phyloP scores from a whole-genome alignment of 2,329 filamentous ascomycete genomes.

The Elsinoe batatas region DNA sequence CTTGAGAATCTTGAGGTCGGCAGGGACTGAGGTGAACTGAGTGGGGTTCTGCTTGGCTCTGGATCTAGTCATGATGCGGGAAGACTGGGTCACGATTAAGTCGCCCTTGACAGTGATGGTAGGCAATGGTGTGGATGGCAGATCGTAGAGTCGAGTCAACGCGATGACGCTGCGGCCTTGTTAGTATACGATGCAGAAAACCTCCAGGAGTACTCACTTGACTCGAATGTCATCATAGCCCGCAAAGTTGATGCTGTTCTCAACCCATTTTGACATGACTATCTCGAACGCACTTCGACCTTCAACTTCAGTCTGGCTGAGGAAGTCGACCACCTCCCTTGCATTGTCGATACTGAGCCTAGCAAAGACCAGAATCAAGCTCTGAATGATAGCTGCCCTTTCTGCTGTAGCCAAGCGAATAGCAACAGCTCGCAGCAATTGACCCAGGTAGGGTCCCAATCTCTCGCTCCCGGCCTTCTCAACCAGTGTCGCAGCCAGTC shows the following conservation, averaged over 20 bases:
- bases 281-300: slow-evolving; percentile 76
- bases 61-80: slow-evolving; percentile 87
- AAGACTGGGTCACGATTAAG: slow-evolving; percentile 67
- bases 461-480: slow-evolving; percentile 89
- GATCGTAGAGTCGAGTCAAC: slow-evolving; percentile 77
- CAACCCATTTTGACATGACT: slow-evolving; percentile 89
- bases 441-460: slow-evolving; percentile 79
- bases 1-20: slow-evolving; percentile 91
- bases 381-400: slow-evolving; percentile 86
- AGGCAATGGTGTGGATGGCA: slow-evolving; percentile 70
- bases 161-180: slow-evolving; percentile 62
- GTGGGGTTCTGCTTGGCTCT: slow-evolving; percentile 83
- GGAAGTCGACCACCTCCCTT: slow-evolving; percentile 82
- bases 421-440: slow-evolving; percentile 82
- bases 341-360: slow-evolving; percentile 76
- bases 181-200: slow-evolving; percentile 15
- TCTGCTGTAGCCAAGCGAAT: slow-evolving; percentile 72
- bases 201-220: slow-evolving; percentile 53
- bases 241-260: slow-evolving; percentile 95
- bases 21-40: slow-evolving; percentile 76
- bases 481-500: slow-evolving; percentile 85
- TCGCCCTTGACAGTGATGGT: slow-evolving; percentile 86
- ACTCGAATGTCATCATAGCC: slow-evolving; percentile 96
- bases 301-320: slow-evolving; percentile 59
- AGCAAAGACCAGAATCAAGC: slow-evolving; percentile 88